Base-by-base conservation (phyloP, 2,329 filamentous ascomycete genomes). In the Cucurbitaria berberidis region DNA sequence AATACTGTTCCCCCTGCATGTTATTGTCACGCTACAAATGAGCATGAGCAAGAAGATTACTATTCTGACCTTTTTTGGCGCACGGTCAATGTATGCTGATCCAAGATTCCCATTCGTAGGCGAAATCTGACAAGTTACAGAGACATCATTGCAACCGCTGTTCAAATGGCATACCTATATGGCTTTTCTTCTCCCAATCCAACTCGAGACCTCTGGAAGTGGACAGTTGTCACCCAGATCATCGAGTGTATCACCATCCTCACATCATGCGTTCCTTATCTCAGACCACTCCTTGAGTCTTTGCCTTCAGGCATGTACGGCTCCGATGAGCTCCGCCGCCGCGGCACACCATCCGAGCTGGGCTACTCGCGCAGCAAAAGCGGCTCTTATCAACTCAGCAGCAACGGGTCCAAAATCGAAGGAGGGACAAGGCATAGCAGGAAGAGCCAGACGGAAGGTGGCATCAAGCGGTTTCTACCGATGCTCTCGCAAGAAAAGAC, bases 21-120 rank as follows among this genome's bases (percentile, higher is more conserved):
- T 74, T 9, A 69, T 74, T 36, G 54, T 67, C 35, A 71, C 64
- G 10, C 52, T 74, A n/a, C 70, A 74, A 38, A 74, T 73, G 70
- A 71, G 63, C 21, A 59, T 61, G 42, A 50, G 59, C 8, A 73
- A 73, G 54, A 74, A 73, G 46, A 48, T 71, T 7, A 70, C 70
- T 1, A 74, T 74, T 35, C 52, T 74, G 2, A 59, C 61, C 2
- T 73, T 73, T 48, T 73, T 74, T 16, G 67, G 69, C 6, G 62
- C 70, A 34, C 57, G 71, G 22, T 68, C 61, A 45, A 55, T 73
- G 71, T 72, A 66, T 22, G 59, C 41, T 0, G 22, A 5, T n/a
- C 41, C 0, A 22, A 5, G 13, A 19, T 7, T 18, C 19, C 5
- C 7, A n/a, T 30, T n/a, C 5, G 3, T 21, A 32, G 29, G 18